Evolutionary conservation across 805 yeast species (phyloP), one percentile per base, ranked within the genome.

Genomic region (Pichia insulana): DNA sequence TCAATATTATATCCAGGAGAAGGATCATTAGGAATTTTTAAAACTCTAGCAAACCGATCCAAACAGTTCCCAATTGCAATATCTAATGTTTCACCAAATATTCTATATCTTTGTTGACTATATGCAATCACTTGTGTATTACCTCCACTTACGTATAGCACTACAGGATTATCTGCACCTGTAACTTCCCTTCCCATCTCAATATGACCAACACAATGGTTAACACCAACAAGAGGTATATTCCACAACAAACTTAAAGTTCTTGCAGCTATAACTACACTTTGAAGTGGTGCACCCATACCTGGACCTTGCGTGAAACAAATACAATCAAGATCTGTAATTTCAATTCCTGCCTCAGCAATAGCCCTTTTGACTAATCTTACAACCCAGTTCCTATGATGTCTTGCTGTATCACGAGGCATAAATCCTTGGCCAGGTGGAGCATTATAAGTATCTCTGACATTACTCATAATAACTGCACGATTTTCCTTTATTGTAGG

Each of bases 101-200:
- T 92, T 51, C 98, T 73, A 63, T 92, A 92, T 52, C 95, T 63
- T 57, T 90, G 96, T 52, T 83, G 83, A 4, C 96, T 84, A 61
- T 92, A 92, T 2, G 98, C 98, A 59, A 92, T 92, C 17, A 92
- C 94, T 61, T 92, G 99, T 2, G 99, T 92, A 61, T 92, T 92
- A 40, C 99, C 99, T 13, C 99, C 99, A 61, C 96, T 85, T 10
- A 92, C 99, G 56, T 92, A 92, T 40, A 92, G 68, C 9, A 92
- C 98, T 38, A 92, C 97, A 0, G 98, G 99, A 56, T 92, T 90
- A n/a, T 70, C 72, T 0, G 97, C 97, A n/a, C 92, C 94, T 0
- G 99, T 92, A 57, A 92, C 90, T 57, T 90, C 97, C 46, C 99
- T 69, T 11, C 99, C 99, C 99, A 92, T 92, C 60, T 92, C 99